These are phyloP conservation scores for Xylariaceae sp. DNA, from an alignment of 2,329 filamentous ascomycete species.

Conservation along the genomic window DNA sequence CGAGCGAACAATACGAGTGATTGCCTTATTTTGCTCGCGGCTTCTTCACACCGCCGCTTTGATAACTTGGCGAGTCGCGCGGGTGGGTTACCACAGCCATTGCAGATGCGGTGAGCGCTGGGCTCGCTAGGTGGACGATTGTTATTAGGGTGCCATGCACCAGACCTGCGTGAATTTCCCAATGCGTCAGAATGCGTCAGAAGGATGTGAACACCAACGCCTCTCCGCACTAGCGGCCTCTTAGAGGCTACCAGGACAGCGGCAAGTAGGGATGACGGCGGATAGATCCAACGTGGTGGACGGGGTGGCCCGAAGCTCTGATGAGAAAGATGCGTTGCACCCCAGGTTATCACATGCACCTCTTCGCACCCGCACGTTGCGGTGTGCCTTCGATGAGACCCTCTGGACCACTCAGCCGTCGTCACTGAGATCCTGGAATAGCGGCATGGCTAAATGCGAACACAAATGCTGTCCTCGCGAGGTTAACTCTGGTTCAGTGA, in stretches of 20 bases:
- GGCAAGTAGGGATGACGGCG: slow-evolving; percentile 29
- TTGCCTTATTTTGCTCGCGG: background rate
- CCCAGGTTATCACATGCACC: no score
- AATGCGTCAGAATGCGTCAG: slow-evolving; percentile 27
- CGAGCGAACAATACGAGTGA: background rate
- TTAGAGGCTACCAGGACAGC: slow-evolving; percentile 24
- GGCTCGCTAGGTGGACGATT: slow-evolving; percentile 19
- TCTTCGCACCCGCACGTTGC: no score
- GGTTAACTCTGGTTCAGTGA: no score
- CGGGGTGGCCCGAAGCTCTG: slow-evolving; percentile 34
- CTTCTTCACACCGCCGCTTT: slow-evolving; percentile 31
- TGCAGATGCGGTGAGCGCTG: slow-evolving; percentile 24
- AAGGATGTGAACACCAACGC: slow-evolving; percentile 24
- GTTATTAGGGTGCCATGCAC: slow-evolving; percentile 21
- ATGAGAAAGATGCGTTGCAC: slow-evolving; percentile 13
- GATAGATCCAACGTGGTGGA: slow-evolving; percentile 35
- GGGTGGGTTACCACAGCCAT: slow-evolving; percentile 9
- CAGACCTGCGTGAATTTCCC: slow-evolving; percentile 21
- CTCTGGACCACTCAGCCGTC: no score
- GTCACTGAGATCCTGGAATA: no score
- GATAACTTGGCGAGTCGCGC: slow-evolving; percentile 14
- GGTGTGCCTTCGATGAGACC: no score
- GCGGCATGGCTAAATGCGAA: no score
- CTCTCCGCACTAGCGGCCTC: slow-evolving; percentile 25
- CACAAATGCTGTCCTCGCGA: no score